Conservation (phyloP, 169 alveolate species). For the Plasmodium inui region DNA sequence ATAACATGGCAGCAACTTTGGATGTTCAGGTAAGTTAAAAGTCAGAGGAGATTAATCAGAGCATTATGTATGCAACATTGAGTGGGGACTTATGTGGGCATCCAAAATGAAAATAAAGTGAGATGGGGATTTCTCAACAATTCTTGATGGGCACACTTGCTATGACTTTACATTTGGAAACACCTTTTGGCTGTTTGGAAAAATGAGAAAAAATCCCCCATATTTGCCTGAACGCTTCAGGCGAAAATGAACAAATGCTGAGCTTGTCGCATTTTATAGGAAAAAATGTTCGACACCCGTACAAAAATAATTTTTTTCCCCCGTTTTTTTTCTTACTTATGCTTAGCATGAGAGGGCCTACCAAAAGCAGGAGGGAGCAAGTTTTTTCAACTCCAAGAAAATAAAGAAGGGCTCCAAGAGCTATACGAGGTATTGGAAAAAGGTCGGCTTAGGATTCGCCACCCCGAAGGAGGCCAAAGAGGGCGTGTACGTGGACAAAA, state of each 20-base stretch:
- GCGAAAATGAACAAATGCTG: not conserved
- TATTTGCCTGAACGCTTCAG: not conserved
- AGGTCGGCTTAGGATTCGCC: conserved; percentile 98
- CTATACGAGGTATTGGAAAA: conserved; percentile 94
- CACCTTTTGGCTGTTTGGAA: not conserved
- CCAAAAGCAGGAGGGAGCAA: conserved; percentile 92
- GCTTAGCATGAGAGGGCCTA: conserved; percentile 88
- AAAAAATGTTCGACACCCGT: not conserved
- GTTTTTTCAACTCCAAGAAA: conserved; percentile 88
- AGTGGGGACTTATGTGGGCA: not conserved
- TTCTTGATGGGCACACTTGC: not conserved
- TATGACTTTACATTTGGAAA: not conserved
- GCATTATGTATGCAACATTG: not conserved
- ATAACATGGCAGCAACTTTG: conserved; percentile 51
- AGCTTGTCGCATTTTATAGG: not conserved
- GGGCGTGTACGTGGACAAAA: conserved; percentile 98
- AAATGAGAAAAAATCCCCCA: not conserved
- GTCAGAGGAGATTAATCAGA: not conserved
- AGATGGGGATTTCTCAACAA: not conserved
- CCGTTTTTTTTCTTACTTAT: not conserved
- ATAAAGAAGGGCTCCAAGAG: conserved; percentile 87
- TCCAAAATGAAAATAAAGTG: not conserved
- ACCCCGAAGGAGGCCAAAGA: conserved; percentile 99
- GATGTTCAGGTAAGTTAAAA: conserved; percentile 54
- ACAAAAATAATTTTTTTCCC: not conserved